phyloP scores from a whole-genome alignment of 306 rosid genomes.

The Quillaja saponaria region DNA sequence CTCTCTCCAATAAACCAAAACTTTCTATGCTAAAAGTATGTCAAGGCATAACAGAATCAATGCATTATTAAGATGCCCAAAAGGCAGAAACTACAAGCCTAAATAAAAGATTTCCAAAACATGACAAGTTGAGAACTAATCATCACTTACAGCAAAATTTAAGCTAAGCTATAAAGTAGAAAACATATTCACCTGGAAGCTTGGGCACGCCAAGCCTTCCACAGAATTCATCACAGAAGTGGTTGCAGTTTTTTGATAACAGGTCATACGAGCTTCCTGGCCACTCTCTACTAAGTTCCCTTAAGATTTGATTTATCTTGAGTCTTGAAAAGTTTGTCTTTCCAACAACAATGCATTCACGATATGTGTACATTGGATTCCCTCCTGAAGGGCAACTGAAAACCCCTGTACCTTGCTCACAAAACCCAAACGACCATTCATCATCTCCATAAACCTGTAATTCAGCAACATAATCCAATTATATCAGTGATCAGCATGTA shows the following conservation, averaged over 20 bases:
- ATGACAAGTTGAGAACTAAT: neutral
- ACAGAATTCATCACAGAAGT: constrained; percentile 93
- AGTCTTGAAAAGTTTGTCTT: constrained; percentile 61
- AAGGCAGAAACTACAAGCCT: neutral
- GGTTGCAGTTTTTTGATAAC: constrained; percentile 93
- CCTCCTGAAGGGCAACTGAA: constrained; percentile 88
- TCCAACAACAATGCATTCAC: constrained; percentile 78
- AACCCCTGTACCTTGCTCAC: constrained; percentile 97
- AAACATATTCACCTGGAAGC: constrained; percentile 74
- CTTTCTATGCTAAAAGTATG: too few species aligned
- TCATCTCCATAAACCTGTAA: constrained; percentile 83
- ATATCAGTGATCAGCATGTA: constrained; percentile 24
- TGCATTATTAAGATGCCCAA: neutral
- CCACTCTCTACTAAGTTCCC: constrained; percentile 99
- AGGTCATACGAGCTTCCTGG: constrained; percentile 86
- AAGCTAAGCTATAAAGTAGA: neutral
- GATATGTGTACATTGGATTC: constrained; percentile 94
- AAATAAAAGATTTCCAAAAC: neutral
- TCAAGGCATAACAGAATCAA: constrained; percentile 3
- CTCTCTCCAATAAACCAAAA: too few species aligned
- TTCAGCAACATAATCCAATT: constrained; percentile 22
- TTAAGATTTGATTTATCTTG: constrained; percentile 83
- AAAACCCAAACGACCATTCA: constrained; percentile 98
- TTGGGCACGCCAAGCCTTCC: constrained; percentile 83
- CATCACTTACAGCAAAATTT: neutral